These are phyloP conservation scores for Tephrocybe sp. DNA, from an alignment of 768 basidiomycete genomes.

Conservation along the genomic window DNA sequence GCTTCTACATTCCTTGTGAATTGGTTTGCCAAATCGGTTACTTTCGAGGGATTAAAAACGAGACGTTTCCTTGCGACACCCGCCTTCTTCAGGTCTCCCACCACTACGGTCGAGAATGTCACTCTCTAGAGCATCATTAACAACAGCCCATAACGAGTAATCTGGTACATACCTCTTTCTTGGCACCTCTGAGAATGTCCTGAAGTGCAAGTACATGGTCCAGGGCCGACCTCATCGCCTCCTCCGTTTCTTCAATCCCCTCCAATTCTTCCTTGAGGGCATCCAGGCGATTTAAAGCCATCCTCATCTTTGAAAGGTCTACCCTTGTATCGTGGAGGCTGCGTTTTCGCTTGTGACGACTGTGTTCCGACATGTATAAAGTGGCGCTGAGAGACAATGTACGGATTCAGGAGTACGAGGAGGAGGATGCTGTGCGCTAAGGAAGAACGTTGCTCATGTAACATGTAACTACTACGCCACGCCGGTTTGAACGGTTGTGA, in stretches of 20 bases:
- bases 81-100: slow-evolving; percentile 23
- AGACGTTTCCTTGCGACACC: slow-evolving; percentile 24
- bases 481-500: too few relatives aligned
- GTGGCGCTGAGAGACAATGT: background rate
- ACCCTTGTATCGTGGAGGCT: slow-evolving; percentile 24
- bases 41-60: slow-evolving; percentile 17
- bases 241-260: slow-evolving; percentile 27
- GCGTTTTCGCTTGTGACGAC: slow-evolving; percentile 25
- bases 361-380: slow-evolving; percentile 13
- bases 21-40: slow-evolving; percentile 16
- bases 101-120: slow-evolving; percentile 23
- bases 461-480: too few relatives aligned
- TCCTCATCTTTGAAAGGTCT: slow-evolving; percentile 23
- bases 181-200: slow-evolving; percentile 23
- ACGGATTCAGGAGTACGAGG: too few relatives aligned
- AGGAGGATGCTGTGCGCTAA: too few relatives aligned
- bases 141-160: slow-evolving; percentile 12
- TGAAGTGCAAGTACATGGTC: slow-evolving; percentile 22
- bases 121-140: slow-evolving; percentile 22
- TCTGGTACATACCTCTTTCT: slow-evolving; percentile 23
- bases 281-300: slow-evolving; percentile 21
- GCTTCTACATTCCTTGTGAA: slow-evolving; percentile 17
- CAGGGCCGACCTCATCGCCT: slow-evolving; percentile 18
- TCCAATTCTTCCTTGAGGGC: slow-evolving; percentile 25
- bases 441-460: too few relatives aligned